Base-by-base conservation (phyloP, 2,329 filamentous ascomycete species). In the Fusarium sulawesiense region DNA sequence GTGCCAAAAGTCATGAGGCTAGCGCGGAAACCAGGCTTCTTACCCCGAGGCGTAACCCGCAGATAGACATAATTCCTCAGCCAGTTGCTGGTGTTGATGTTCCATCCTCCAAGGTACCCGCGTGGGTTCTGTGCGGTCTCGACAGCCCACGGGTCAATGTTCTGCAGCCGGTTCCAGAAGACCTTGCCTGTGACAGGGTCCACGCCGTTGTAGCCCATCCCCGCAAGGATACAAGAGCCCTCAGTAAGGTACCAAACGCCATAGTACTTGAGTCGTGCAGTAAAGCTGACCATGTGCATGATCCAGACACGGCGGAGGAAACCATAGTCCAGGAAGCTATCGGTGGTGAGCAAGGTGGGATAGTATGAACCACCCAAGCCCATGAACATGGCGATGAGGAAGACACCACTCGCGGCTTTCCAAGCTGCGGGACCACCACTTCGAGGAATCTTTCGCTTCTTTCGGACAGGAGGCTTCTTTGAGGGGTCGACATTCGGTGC, bases 41-140 rank as follows among this genome's bases (percentile, higher is more conserved):
- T 96, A 56, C 96, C 96, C 73, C 92, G 92, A 0, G 96, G 96
- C 1, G 96, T 99, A 5, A 99, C 96, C 25, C 96, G 91, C 49
- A 99, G 86, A 78, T 98, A 99, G 73, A 99, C 87, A 77, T 98
- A 99, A 80, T 98, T 97, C 48, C 94, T 89, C 66, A 99, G 84
- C 96, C 96, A 99, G 76, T 93, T 89, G 79, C 98, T 99, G 14
- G 96, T 99, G 81, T 98, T 98, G 83, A 98, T 97, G 80, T 99
- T 99, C 96, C 96, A 99, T 76, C 89, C 92, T 50, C 91, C 95
- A 5, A 99, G 86, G 75, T 96, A 98, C 3, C 89, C 94, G 56
- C 95, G 90, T n/a, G 93, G 92, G 78, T 98, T 99, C 81, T 98
- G 94, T 2, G 95, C 96, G 1, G 89, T 86, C 82, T 99, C 96